A percentile compares a stretch with the other conserved stretches of the same genome.
phyloP scores from a whole-genome alignment of 2,329 filamentous ascomycete species.

The Hawksworthiomyces lignivorus region DNA sequence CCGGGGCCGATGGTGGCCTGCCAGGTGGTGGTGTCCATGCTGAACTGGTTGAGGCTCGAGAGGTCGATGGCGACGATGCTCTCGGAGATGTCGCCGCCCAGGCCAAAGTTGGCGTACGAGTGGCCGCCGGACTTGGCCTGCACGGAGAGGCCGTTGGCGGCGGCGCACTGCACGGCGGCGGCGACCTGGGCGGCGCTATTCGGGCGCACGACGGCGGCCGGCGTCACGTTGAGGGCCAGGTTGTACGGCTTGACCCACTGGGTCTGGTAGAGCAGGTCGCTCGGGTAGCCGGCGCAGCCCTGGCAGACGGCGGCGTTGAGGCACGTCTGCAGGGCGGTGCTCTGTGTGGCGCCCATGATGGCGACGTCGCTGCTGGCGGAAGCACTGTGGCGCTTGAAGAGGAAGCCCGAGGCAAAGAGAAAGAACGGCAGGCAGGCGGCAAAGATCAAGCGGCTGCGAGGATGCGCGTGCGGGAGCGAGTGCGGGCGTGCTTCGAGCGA shows the following conservation, averaged over 20 bases:
- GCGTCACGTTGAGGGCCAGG: constrained; percentile 37
- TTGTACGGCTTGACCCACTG: constrained; percentile 48
- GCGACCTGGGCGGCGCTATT: constrained; percentile 45
- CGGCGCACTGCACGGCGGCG: constrained; percentile 50
- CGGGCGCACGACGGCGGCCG: constrained; percentile 50
- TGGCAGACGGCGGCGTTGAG: constrained; percentile 37
- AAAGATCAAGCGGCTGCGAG: no score
- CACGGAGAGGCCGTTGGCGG: constrained; percentile 40
- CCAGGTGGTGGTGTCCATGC: constrained; percentile 45
- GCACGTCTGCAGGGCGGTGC: constrained; percentile 23
- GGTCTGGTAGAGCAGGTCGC: constrained; percentile 34
- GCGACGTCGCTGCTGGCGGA: no score
- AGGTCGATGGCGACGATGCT: constrained; percentile 47
- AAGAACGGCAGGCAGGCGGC: no score
- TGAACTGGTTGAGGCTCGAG: constrained; percentile 42
- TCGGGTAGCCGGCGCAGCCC: constrained; percentile 41
- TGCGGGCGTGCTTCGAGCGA: no score
- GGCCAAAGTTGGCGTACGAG: constrained; percentile 43
- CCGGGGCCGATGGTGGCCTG: constrained; percentile 49
- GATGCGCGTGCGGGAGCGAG: no score
- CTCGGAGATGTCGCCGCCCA: constrained; percentile 31
- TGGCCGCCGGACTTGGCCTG: constrained; percentile 59
- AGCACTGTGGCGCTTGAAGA: no score
- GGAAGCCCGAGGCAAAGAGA: no score
- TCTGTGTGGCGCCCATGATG: no score